A percentile compares a stretch with the other conserved stretches of the same genome.
These are phyloP conservation scores for Galerina sulciceps DNA, from an alignment of 768 basidiomycete genomes.

Conservation along the genomic window DNA sequence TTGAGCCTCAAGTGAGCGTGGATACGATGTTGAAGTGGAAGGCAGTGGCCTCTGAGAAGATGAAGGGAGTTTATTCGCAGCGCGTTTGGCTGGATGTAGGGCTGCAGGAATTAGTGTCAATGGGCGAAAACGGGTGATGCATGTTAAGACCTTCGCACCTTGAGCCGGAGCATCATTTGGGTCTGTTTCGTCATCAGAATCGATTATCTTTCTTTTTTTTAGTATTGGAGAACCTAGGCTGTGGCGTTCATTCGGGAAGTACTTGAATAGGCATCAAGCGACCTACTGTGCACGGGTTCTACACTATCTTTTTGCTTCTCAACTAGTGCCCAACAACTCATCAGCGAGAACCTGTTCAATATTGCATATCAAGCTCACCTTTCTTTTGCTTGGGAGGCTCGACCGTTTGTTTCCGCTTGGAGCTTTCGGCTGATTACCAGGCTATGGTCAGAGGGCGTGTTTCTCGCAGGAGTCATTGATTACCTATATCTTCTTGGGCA, in stretches of 20 bases:
- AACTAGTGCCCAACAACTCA: slow-evolving; percentile 12
- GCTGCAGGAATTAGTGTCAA: not conserved
- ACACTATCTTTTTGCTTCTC: slow-evolving; percentile 40
- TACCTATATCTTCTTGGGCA: slow-evolving; percentile 27
- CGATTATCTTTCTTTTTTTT: slow-evolving; percentile 58
- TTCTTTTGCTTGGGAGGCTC: not conserved
- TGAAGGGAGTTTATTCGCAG: not conserved
- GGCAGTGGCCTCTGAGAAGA: slow-evolving; percentile 1
- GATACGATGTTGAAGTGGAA: not conserved
- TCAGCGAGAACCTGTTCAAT: too few relatives aligned
- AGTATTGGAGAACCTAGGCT: slow-evolving; percentile 35
- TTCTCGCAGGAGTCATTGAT: not conserved
- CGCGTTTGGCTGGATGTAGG: not conserved
- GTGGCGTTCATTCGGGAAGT: not conserved
- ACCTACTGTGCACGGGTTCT: slow-evolving; percentile 15
- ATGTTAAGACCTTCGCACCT: not conserved
- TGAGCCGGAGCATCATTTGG: slow-evolving; percentile 10
- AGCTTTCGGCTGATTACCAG: slow-evolving; percentile 34
- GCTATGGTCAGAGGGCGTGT: not conserved
- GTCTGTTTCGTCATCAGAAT: slow-evolving; percentile 58
- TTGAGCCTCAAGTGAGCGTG: slow-evolving; percentile 12
- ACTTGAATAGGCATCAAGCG: not conserved
- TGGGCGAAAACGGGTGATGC: not conserved
- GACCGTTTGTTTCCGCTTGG: slow-evolving; percentile 42
- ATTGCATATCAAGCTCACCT: too few relatives aligned